Evolutionary conservation across 2,329 filamentous ascomycete genomes (phyloP).

Genomic region (Fusarium neocosmosporiellum): DNA sequence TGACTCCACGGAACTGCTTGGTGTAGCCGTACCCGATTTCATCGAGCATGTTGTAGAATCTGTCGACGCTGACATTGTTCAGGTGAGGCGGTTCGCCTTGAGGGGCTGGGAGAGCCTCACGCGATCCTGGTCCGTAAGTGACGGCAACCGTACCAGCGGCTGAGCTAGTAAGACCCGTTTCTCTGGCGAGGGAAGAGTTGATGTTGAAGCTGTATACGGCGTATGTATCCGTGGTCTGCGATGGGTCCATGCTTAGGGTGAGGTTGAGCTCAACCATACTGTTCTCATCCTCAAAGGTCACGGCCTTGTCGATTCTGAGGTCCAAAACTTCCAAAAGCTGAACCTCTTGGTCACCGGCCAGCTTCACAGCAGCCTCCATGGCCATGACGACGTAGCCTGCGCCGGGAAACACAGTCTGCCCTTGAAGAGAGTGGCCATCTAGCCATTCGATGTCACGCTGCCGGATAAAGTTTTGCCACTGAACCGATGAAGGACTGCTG

Average conservation of each 20-base stretch:
- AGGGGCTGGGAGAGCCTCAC: slow-evolving; percentile 1
- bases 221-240: neutral
- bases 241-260: neutral
- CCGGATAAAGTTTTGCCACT: slow-evolving; percentile 42
- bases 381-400: slow-evolving; percentile 53
- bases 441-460: slow-evolving; percentile 52
- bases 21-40: slow-evolving; percentile 4
- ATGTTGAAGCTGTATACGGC: neutral
- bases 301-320: slow-evolving; percentile 25
- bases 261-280: neutral
- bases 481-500: slow-evolving; percentile 11
- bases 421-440: slow-evolving; percentile 49
- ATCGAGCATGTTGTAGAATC: neutral
- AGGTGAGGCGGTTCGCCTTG: neutral
- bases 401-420: slow-evolving; percentile 53
- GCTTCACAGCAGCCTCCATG: slow-evolving; percentile 42
- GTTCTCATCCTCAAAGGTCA: slow-evolving; percentile 9
- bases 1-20: slow-evolving; percentile 1
- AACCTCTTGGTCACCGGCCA: neutral
- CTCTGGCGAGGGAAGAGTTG: neutral
- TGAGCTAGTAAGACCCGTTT: neutral
- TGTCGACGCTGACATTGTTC: neutral
- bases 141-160: neutral
- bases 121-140: neutral
- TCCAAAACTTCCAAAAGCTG: slow-evolving; percentile 8